Evolutionary conservation across 345 rosid genomes (phyloP).

Genomic region (Cochlearia excelsa): DNA sequence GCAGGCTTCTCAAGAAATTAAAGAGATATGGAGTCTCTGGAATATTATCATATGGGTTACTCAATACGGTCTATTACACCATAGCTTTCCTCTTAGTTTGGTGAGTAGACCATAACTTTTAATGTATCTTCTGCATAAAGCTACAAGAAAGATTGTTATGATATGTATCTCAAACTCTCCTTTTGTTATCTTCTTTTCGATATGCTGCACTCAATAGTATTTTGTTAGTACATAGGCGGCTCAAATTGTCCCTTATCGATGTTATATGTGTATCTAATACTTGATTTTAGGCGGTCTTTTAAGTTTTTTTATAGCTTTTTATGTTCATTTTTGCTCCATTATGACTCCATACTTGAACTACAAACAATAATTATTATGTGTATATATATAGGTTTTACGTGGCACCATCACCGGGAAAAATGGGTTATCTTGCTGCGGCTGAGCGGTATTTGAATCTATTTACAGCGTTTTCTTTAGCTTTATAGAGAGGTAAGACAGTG

Average conservation of each 20-base stretch:
- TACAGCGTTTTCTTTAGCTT: conserved; percentile 11
- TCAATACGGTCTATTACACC: conserved; percentile 77
- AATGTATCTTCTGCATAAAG: background rate
- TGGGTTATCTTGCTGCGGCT: conserved; percentile 76
- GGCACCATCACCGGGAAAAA: conserved; percentile 75
- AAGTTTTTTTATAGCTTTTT: background rate
- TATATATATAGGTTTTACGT: conserved; percentile 62
- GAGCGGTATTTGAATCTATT: conserved; percentile 51
- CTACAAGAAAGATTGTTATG: conserved; percentile 22
- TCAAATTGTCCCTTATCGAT: too few relatives aligned
- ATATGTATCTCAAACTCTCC: conserved; percentile 30
- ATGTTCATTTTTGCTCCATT: background rate
- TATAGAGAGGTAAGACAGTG: conserved; percentile 2
- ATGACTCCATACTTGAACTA: conserved; percentile 13
- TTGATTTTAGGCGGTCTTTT: background rate
- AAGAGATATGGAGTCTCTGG: conserved; percentile 87
- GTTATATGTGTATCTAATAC: too few relatives aligned
- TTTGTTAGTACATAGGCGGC: background rate
- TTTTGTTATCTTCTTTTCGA: background rate
- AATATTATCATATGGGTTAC: conserved; percentile 70
- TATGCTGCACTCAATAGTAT: background rate
- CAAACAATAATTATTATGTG: background rate
- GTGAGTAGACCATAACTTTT: conserved; percentile 43
- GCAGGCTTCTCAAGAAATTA: conserved; percentile 60
- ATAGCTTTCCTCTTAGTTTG: conserved; percentile 75